Evolutionary conservation across 768 basidiomycete species (phyloP).

Genomic region (Gyrodon lividus): DNA sequence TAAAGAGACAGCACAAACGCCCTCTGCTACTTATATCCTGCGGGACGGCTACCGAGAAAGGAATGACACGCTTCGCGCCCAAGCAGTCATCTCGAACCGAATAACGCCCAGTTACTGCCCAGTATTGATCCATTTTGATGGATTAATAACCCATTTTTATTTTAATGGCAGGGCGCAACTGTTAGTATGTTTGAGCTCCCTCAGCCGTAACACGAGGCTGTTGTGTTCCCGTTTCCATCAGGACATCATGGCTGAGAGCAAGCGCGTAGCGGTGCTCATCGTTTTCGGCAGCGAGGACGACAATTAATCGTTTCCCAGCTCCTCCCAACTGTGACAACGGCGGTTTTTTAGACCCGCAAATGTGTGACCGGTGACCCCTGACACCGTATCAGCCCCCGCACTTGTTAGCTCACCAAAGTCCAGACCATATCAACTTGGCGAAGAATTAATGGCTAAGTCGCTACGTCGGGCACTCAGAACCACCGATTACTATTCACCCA

Average conservation of each 20-base stretch:
- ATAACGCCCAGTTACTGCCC: slow-evolving; percentile 7
- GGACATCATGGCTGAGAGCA: not conserved
- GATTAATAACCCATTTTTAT: not conserved
- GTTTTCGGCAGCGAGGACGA: not conserved
- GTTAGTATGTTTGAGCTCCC: not conserved
- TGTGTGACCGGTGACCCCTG: not conserved
- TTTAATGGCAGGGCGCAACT: slow-evolving; percentile 4
- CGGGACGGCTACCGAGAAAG: slow-evolving; percentile 18
- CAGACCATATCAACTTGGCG: not conserved
- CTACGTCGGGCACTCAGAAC: too few relatives aligned
- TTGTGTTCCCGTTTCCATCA: not conserved
- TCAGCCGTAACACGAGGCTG: not conserved
- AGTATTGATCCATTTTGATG: slow-evolving; percentile 8
- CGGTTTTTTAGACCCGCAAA: not conserved
- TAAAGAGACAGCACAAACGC: not conserved
- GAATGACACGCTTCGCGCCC: slow-evolving; percentile 10
- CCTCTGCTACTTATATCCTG: slow-evolving; percentile 27
- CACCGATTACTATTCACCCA: too few relatives aligned
- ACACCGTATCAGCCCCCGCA: too few relatives aligned
- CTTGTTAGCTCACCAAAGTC: too few relatives aligned
- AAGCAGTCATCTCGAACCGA: slow-evolving; percentile 18
- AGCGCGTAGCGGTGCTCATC: not conserved
- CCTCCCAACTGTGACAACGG: not conserved
- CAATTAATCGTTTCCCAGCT: too few relatives aligned
- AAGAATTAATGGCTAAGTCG: too few relatives aligned